phyloP scores from a whole-genome alignment of 306 rosid species.

The Vicia sativa region DNA sequence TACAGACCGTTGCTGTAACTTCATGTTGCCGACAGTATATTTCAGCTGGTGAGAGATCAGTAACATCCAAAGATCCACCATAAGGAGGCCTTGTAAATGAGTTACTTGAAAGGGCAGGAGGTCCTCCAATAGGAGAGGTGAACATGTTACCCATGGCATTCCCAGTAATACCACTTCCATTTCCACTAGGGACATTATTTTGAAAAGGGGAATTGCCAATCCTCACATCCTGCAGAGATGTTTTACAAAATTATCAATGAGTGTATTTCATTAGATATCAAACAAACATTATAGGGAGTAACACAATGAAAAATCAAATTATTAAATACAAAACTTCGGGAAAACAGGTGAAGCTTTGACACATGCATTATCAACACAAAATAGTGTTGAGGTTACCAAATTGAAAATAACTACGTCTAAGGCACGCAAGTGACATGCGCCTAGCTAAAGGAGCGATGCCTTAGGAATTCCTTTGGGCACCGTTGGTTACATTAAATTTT shows the following conservation, averaged over 20 bases:
- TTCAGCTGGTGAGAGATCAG: conserved; percentile 78
- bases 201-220: conserved; percentile 62
- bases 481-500: not conserved
- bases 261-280: conserved; percentile 2
- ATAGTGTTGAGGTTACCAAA: not conserved
- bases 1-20: conserved; percentile 86
- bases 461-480: not conserved
- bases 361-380: conserved; percentile 19
- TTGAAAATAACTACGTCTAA: not conserved
- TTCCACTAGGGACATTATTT: conserved; percentile 55
- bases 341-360: conserved; percentile 19
- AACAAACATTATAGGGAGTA: not conserved
- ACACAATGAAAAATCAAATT: not conserved
- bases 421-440: not conserved
- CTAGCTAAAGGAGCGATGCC: conserved; percentile 8
- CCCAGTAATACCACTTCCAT: conserved; percentile 68
- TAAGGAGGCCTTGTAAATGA: conserved; percentile 63
- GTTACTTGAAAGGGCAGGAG: conserved; percentile 60
- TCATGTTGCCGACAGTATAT: conserved; percentile 85
- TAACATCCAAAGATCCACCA: conserved; percentile 57
- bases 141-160: conserved; percentile 59
- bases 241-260: conserved; percentile 26
- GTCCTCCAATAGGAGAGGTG: conserved; percentile 62
- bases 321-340: not conserved
- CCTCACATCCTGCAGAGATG: conserved; percentile 68